phyloP scores from a whole-genome alignment of 257 asterid species.

The Solanum tarapatanum region DNA sequence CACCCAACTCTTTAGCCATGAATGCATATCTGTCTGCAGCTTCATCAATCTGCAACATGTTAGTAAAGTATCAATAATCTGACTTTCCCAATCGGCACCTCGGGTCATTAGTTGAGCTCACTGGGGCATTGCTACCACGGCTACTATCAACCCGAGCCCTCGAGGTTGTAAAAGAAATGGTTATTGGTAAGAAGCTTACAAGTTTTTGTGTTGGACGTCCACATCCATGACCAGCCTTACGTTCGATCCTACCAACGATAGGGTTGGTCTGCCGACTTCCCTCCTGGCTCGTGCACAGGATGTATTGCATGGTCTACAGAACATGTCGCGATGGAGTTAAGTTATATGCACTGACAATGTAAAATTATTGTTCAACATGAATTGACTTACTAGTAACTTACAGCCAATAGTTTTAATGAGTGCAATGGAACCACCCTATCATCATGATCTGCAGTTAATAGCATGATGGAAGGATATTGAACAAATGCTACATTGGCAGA shows the following conservation, averaged over 20 bases:
- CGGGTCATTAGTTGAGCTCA: neutral
- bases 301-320: constrained; percentile 70
- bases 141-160: neutral
- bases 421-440: constrained; percentile 97
- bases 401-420: constrained; percentile 84
- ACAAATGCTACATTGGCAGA: constrained; percentile 12
- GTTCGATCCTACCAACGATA: constrained; percentile 68
- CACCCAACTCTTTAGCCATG: constrained; percentile 73
- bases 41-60: constrained; percentile 50
- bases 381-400: constrained; percentile 9
- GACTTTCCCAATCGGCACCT: neutral
- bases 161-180: neutral
- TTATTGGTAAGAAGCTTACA: constrained; percentile 17
- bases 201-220: constrained; percentile 84
- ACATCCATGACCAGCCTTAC: constrained; percentile 93
- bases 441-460: constrained; percentile 94
- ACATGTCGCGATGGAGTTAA: neutral
- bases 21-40: constrained; percentile 76
- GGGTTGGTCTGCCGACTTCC: constrained; percentile 70
- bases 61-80: neutral
- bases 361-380: neutral
- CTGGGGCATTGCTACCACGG: neutral
- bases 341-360: neutral
- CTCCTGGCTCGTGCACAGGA: constrained; percentile 55
- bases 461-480: constrained; percentile 86